Conservation (phyloP, 805 yeast genomes). For the Saturnispora serradocipensis region DNA sequence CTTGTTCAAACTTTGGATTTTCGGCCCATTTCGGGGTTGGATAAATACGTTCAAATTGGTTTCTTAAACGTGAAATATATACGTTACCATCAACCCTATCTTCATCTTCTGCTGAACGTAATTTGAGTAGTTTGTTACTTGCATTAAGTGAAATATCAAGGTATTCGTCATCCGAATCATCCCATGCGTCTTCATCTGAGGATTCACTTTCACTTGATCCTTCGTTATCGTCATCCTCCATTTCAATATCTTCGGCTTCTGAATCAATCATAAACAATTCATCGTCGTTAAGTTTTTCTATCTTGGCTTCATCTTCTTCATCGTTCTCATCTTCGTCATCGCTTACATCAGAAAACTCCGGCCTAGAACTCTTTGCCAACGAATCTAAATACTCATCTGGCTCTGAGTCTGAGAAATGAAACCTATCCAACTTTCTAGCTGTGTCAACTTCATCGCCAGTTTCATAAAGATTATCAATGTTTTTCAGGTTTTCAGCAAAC, state of each 20-base stretch:
- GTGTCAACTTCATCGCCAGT: conserved; percentile 34
- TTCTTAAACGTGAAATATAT: conserved; percentile 31
- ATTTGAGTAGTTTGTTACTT: conserved; percentile 57
- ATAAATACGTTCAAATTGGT: conserved; percentile 62
- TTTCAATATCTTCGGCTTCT: conserved; percentile 25
- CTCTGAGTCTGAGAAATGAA: conserved; percentile 22
- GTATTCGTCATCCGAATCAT: conserved; percentile 84
- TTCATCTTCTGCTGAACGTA: conserved; percentile 45
- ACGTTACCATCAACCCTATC: conserved; percentile 27
- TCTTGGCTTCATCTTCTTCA: conserved; percentile 27
- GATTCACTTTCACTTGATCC: conserved; percentile 20
- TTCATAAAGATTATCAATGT: conserved; percentile 48
- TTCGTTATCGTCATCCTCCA: conserved; percentile 27
- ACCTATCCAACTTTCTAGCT: conserved; percentile 16
- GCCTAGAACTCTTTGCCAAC: conserved; percentile 39
- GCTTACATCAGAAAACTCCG: conserved; percentile 23
- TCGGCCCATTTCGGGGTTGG: conserved; percentile 82
- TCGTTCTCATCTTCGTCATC: conserved; percentile 28
- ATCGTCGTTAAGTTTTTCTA: conserved; percentile 34
- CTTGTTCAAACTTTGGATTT: conserved; percentile 44
- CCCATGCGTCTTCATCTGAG: conserved; percentile 51
- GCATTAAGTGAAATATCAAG: conserved; percentile 49
- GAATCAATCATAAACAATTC: conserved; percentile 50
- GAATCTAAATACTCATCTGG: conserved; percentile 30
- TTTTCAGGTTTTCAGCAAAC: conserved; percentile 54